Evolutionary conservation across 352 stramenopile genomes (phyloP).

Genomic region (Aphanomyces invadans): DNA sequence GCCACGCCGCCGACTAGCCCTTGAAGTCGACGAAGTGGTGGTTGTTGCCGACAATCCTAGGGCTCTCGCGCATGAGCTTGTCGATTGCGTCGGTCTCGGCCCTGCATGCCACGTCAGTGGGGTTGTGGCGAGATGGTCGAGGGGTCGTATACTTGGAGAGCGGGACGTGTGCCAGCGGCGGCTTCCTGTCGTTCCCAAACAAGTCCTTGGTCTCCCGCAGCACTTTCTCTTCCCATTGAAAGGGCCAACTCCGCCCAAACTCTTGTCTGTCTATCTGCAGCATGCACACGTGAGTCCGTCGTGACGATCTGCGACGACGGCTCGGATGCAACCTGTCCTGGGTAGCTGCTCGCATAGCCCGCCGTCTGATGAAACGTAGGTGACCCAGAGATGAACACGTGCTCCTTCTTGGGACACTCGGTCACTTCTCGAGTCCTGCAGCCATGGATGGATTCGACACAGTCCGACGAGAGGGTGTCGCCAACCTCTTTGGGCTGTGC

Average conservation of each 20-base stretch:
- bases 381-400: conserved; percentile 20
- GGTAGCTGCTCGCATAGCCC: conserved; percentile 12
- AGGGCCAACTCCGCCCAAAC: conserved; percentile 13
- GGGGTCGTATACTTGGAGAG: background rate
- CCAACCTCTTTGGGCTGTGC: conserved; percentile 1
- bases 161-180: background rate
- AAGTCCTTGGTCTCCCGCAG: conserved; percentile 18
- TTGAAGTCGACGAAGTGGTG: conserved; percentile 7
- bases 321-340: too few species aligned
- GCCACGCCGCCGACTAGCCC: too few species aligned
- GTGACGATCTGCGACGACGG: too few species aligned
- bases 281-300: background rate
- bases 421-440: conserved; percentile 18
- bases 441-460: background rate
- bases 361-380: conserved; percentile 13
- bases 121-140: background rate
- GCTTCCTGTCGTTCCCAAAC: conserved; percentile 13
- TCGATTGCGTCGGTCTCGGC: conserved; percentile 6
- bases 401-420: conserved; percentile 18
- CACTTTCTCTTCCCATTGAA: conserved; percentile 18
- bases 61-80: conserved; percentile 11
- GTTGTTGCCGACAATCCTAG: conserved; percentile 14
- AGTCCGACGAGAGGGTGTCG: background rate
- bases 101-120: background rate
- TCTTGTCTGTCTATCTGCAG: conserved; percentile 5